These are phyloP conservation scores for Blastobotrys malaysiensis DNA, from an alignment of 1,139 yeast genomes.

Conservation along the genomic window DNA sequence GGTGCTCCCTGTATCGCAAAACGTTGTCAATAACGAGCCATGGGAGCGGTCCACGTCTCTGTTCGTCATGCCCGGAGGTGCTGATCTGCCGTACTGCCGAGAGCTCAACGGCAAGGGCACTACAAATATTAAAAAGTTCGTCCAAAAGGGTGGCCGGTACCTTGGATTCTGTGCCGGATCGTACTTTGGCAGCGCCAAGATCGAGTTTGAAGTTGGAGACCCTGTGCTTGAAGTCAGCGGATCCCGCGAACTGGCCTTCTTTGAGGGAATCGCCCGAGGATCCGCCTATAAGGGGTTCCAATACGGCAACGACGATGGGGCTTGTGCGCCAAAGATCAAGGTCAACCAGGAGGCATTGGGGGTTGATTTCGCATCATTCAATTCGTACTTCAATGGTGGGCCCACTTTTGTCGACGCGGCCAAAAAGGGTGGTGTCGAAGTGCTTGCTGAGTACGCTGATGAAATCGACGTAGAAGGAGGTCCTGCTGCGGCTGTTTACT, in stretches of 20 bases:
- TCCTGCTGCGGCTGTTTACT: slow-evolving; percentile 60
- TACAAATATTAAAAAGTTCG: slow-evolving; percentile 53
- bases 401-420: slow-evolving; percentile 76
- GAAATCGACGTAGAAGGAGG: slow-evolving; percentile 39
- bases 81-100: slow-evolving; percentile 80
- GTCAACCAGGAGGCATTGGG: slow-evolving; percentile 34
- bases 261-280: slow-evolving; percentile 79
- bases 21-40: slow-evolving; percentile 68
- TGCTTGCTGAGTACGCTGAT: slow-evolving; percentile 62
- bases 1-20: slow-evolving; percentile 63
- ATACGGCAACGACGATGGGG: slow-evolving; percentile 72
- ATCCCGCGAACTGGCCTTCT: slow-evolving; percentile 69
- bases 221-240: slow-evolving; percentile 75
- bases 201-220: slow-evolving; percentile 80
- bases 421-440: slow-evolving; percentile 46
- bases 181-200: slow-evolving; percentile 67
- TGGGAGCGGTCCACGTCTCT: slow-evolving; percentile 79
- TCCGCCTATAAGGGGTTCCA: slow-evolving; percentile 74
- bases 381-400: slow-evolving; percentile 78
- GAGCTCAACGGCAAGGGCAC: slow-evolving; percentile 68
- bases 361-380: slow-evolving; percentile 25
- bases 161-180: slow-evolving; percentile 98
- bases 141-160: slow-evolving; percentile 71
- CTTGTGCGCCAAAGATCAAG: slow-evolving; percentile 50
- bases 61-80: slow-evolving; percentile 92